Base-by-base conservation (phyloP, 805 yeast genomes). In the Maudiozyma turicensis region DNA sequence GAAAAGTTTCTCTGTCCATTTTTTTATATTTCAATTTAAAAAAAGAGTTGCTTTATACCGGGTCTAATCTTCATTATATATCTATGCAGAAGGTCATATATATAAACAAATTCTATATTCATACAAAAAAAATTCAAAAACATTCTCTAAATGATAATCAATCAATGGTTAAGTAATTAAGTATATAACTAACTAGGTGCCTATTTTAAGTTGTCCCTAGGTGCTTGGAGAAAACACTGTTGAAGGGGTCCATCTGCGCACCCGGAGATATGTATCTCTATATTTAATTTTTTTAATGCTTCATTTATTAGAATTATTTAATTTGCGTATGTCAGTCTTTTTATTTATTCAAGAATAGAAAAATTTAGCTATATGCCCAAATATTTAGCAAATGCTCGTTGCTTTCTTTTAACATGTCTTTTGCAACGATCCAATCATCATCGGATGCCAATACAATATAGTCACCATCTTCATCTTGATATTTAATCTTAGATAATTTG, bases 401-500 rank as follows among this genome's bases (percentile, higher is more conserved):
- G 44, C 71, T 66, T 51, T 78, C 81, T 43, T 65, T 70, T 40
- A 78, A 63, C 80, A 78, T 75, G 54, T 87, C 96, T 49, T 83
- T 75, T 2, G 95, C 97, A 63, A 90, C 80, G 31, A 65, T 68
- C 86, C 96, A 85, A 63, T 91, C 98, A 47, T 91, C 97, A 53
- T 84, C 84, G 33, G 88, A 79, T 55, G 82, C 85, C 67, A 91
- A 79, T 44, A 85, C 81, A 41, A 93, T 95, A 63, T 78, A 84
- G 64, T 93, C 99, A 14, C 95, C 96, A 63, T 93, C 99, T 67
- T 93, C 99, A 66, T 93, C 99, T 62, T 80, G 81, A 63, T 88
- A 91, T 65, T 82, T 82, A 52, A 93, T 73, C 58, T 84, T 72
- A 49, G 70, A 67, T 44, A 70, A 54, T 11, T 65, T 73, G 46